Evolutionary conservation across 441 rosid genomes (phyloP).

Genomic region (Croton setiger): DNA sequence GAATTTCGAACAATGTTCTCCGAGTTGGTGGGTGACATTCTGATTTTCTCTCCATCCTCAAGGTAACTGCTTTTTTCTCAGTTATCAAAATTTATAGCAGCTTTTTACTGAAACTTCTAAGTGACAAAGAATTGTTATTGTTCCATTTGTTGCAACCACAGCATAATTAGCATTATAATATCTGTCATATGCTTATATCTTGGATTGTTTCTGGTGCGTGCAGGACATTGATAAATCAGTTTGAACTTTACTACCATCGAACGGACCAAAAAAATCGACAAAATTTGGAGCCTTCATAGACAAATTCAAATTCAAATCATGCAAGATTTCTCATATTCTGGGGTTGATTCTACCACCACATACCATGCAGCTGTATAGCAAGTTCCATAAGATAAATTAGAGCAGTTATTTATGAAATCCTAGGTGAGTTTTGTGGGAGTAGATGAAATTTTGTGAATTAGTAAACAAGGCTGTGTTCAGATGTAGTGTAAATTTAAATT

Average conservation of each 20-base stretch:
- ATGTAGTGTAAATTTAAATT: not conserved
- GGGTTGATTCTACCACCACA: not conserved
- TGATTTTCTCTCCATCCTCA: not conserved
- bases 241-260: not conserved
- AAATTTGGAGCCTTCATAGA: not conserved
- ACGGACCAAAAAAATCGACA: not conserved
- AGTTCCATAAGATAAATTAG: not conserved
- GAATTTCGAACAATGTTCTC: constrained; percentile 70
- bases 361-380: not conserved
- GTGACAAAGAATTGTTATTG: not conserved
- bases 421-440: constrained; percentile 21
- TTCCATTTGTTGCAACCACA: not conserved
- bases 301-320: not conserved
- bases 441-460: not conserved
- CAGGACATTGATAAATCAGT: not conserved
- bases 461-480: not conserved
- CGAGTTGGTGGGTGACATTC: constrained; percentile 42
- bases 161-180: not conserved
- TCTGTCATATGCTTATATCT: not conserved
- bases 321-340: constrained; percentile 10
- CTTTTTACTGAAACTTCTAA: not conserved
- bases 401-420: constrained; percentile 5
- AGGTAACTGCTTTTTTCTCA: constrained; percentile 25
- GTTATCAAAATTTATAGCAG: not conserved
- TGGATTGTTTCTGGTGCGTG: not conserved